These are phyloP conservation scores for Parietichytrium sp. DNA, from an alignment of 108 stramenopile species.

Conservation along the genomic window DNA sequence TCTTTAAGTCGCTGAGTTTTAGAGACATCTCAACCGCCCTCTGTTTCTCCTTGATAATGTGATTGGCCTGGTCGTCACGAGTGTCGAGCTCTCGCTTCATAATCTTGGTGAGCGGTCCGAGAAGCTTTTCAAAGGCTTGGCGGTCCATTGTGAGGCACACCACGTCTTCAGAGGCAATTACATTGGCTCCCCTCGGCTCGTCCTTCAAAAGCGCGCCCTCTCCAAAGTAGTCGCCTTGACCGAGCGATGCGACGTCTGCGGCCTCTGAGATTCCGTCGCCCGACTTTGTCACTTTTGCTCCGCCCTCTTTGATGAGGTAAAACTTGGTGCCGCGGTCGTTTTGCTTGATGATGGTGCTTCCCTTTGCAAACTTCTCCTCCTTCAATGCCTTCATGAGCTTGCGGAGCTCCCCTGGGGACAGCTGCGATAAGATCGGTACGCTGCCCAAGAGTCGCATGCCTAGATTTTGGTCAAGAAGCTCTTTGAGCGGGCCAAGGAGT, in stretches of 20 bases:
- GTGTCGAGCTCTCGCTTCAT: slow-evolving; percentile 46
- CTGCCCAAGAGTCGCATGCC: slow-evolving; percentile 30
- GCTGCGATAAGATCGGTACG: slow-evolving; percentile 42
- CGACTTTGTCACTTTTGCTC: slow-evolving; percentile 6
- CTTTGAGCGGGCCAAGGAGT: slow-evolving; percentile 47
- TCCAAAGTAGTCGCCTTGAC: slow-evolving; percentile 56
- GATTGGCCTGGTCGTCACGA: background rate
- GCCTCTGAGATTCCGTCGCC: background rate
- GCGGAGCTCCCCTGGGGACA: slow-evolving; percentile 25
- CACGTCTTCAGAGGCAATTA: slow-evolving; percentile 59
- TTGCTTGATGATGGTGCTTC: slow-evolving; percentile 72
- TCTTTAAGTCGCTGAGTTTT: slow-evolving; percentile 36
- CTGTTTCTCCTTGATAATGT: slow-evolving; percentile 5
- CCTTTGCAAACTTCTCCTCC: slow-evolving; percentile 30
- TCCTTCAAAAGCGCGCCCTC: slow-evolving; percentile 65
- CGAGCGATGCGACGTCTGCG: slow-evolving; percentile 30
- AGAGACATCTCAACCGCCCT: background rate
- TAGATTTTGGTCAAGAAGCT: slow-evolving; percentile 50
- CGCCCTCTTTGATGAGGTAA: slow-evolving; percentile 84
- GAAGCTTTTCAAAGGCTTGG: slow-evolving; percentile 51
- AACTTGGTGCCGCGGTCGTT: slow-evolving; percentile 89
- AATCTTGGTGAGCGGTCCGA: slow-evolving; percentile 60
- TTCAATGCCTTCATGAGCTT: slow-evolving; percentile 28
- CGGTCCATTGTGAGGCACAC: slow-evolving; percentile 51
- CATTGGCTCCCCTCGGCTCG: slow-evolving; percentile 64